Evolutionary conservation across 2,329 filamentous ascomycete genomes (phyloP).

Genomic region (Venturia asperata): DNA sequence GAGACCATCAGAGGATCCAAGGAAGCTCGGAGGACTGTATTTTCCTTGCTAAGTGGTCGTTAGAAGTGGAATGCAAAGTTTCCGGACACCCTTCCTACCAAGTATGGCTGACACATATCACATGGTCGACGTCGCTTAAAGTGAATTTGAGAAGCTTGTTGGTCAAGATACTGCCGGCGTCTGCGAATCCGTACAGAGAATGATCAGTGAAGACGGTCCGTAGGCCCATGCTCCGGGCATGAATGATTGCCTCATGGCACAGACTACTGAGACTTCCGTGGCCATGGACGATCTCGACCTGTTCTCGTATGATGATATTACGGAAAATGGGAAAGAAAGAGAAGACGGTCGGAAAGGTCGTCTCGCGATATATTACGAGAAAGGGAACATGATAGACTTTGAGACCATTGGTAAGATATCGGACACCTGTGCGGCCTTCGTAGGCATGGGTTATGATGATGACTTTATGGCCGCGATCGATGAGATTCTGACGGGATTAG

Average conservation of each 20-base stretch:
- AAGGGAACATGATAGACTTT: slow-evolving; percentile 99
- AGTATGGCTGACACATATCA: slow-evolving; percentile 96
- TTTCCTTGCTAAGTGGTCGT: slow-evolving; percentile 68
- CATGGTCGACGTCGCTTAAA: slow-evolving; percentile 93
- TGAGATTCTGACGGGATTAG: slow-evolving; percentile 59
- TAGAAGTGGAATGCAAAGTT: slow-evolving; percentile 24
- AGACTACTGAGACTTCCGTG: slow-evolving; percentile 89
- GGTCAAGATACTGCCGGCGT: slow-evolving; percentile 89
- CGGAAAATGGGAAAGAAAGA: slow-evolving; percentile 98
- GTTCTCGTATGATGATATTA: slow-evolving; percentile 89
- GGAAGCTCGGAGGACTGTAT: slow-evolving; percentile 88
- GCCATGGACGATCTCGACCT: slow-evolving; percentile 96
- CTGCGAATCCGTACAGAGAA: slow-evolving; percentile 93
- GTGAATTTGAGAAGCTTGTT: slow-evolving; percentile 97
- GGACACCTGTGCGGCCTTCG: slow-evolving; percentile 79
- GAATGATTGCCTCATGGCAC: slow-evolving; percentile 89
- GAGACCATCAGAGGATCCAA: slow-evolving; percentile 96
- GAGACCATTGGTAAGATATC: slow-evolving; percentile 93
- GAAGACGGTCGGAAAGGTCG: slow-evolving; percentile 94
- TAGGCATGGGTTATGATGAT: slow-evolving; percentile 97
- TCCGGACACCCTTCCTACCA: slow-evolving; percentile 52
- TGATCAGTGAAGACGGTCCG: slow-evolving; percentile 97
- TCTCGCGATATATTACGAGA: slow-evolving; percentile 86
- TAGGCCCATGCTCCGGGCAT: slow-evolving; percentile 92
- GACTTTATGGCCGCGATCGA: slow-evolving; percentile 96